Evolutionary conservation across 1,284 basidiomycete genomes (phyloP), one percentile per base, ranked within the genome.

Genomic region (Moniliella sp.): DNA sequence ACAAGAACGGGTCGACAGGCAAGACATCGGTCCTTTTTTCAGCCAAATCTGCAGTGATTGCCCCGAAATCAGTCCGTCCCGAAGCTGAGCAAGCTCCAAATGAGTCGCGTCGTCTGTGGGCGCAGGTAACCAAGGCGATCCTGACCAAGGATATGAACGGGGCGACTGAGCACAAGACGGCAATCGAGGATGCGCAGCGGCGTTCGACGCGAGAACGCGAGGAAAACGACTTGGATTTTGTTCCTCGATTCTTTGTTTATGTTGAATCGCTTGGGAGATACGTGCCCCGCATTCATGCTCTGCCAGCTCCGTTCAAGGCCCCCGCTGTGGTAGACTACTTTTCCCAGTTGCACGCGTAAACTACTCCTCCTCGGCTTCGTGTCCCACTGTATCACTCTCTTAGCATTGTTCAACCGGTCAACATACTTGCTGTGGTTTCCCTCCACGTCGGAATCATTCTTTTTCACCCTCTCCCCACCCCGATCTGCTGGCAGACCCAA

Each of bases 141-240:
- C 64, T 70, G 32, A 66, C 67, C 27, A 80, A 77, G 53, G 81
- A 99, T 60, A 84, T 94, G 77, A 81, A 84, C 49, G 76, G 74
- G 15, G 91, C 91, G 8, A 93, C 86, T 5, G 72, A 74, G 25
- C 78, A 78, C 29, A 99, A 99, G 67, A 72, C 73, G 0, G 69
- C 69, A 9, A 82, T 99, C 1, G 88, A 99, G 64, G 84, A 93
- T 49, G 74, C 73, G 17, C 88, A 97, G 62, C 69, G 88, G 31
- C 79, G 86, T 46, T 63, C 72, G 29, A 73, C 80, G 11, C 71
- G 69, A 46, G 64, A 66, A 56, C 68, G 80, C 36, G 84, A 91
- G 38, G 78, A 78, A 54, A 70, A 64, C 5, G 75, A 76, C 2
- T 67, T 72, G 39, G 66, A 66, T 40, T 74, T 71, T 50, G 63